Evolutionary conservation across 2,329 filamentous ascomycete species (phyloP).

Genomic region (Elsinoe arachidis): DNA sequence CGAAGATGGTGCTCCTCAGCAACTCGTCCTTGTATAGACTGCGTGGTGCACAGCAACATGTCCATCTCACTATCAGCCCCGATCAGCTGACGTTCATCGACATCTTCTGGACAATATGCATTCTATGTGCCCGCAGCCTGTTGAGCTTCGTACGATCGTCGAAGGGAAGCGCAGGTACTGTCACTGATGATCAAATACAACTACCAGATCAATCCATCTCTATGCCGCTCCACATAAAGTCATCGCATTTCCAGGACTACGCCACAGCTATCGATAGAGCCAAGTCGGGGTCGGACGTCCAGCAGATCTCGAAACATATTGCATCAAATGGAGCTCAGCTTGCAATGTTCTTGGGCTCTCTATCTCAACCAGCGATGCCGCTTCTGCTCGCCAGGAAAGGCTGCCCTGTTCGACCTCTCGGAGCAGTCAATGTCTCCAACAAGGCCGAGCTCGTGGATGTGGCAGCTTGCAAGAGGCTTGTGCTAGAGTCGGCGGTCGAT

Average conservation of each 20-base stretch:
- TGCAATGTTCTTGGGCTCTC: background rate
- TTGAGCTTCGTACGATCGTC: too few species aligned
- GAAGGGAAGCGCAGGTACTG: background rate
- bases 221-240: background rate
- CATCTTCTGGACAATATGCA: background rate
- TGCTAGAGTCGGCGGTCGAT: background rate
- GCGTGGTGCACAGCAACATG: background rate
- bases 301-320: background rate
- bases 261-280: background rate
- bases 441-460: background rate
- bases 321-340: background rate
- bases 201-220: background rate
- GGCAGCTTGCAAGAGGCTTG: background rate
- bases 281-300: background rate
- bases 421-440: slow-evolving; percentile 7
- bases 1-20: background rate
- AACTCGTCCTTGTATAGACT: background rate
- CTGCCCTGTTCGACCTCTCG: background rate
- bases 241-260: background rate
- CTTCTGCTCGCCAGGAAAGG: slow-evolving; percentile 1
- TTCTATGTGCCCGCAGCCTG: background rate
- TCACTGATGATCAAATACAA: background rate
- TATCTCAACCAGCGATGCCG: background rate
- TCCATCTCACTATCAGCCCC: background rate
- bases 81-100: background rate